A percentile compares a stretch with the other conserved stretches of the same genome.
Conservation (phyloP, 2,329 filamentous ascomycete species). For the Tolypocladium pustulatum region DNA sequence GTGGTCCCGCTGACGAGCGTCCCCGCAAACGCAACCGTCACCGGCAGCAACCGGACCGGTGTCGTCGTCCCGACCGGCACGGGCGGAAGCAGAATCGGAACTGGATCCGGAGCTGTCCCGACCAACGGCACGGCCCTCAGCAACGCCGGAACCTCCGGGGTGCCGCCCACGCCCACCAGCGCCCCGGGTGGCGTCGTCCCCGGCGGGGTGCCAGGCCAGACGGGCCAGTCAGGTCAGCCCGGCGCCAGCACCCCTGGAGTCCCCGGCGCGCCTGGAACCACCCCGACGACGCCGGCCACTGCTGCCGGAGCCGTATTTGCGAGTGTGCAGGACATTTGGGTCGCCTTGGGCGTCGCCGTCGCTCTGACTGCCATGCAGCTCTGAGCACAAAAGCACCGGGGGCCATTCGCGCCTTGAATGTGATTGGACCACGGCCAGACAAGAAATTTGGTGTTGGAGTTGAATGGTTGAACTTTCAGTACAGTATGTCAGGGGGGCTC, state of each 20-base stretch:
- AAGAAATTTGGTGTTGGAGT: neutral
- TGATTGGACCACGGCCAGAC: neutral
- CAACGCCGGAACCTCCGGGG: neutral
- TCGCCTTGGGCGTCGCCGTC: conserved; percentile 5
- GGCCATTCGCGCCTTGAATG: neutral
- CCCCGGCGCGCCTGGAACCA: neutral
- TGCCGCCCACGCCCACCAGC: neutral
- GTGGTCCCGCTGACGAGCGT: neutral
- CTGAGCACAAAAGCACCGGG: neutral
- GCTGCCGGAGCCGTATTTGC: conserved; percentile 1
- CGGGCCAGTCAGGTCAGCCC: neutral
- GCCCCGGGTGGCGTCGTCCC: neutral
- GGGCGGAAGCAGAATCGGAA: no score
- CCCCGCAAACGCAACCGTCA: neutral
- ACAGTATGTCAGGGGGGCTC: neutral
- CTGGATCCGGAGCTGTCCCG: no score
- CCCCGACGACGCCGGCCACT: neutral
- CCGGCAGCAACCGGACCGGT: neutral
- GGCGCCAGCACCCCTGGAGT: neutral
- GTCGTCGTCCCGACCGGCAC: no score
- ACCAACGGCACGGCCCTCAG: neutral
- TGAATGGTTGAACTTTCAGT: neutral
- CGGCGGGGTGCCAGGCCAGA: no score
- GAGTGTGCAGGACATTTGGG: conserved; percentile 3
- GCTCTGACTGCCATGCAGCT: conserved; percentile 4